Evolutionary conservation across 306 rosid species (phyloP).

Genomic region (Gastrolobium villosum): DNA sequence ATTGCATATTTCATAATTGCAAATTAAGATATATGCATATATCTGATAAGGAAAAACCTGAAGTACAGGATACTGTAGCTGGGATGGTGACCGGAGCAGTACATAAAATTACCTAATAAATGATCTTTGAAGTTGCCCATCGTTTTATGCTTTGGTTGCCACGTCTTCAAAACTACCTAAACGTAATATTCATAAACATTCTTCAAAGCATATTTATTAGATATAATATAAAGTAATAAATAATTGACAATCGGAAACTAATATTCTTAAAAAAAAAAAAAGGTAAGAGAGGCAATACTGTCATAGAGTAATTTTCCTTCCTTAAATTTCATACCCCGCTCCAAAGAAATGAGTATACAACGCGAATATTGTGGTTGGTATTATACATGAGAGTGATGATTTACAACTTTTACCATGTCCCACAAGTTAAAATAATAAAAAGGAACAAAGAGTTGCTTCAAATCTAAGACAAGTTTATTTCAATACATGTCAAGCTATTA

Average conservation of each 20-base stretch:
- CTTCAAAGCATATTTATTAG: too few species aligned
- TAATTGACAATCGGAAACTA: too few species aligned
- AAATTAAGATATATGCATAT: neutral
- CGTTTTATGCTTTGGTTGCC: neutral
- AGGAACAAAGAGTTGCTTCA: neutral
- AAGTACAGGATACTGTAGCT: too few species aligned
- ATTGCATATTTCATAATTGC: neutral
- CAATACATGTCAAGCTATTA: neutral
- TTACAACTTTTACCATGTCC: neutral
- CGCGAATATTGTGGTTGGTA: neutral
- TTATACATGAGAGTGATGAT: neutral
- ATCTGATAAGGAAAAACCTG: neutral
- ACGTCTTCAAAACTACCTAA: neutral
- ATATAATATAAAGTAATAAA: too few species aligned
- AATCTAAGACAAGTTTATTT: neutral
- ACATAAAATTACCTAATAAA: neutral
- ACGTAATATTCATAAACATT: too few species aligned
- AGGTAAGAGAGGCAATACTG: too few species aligned
- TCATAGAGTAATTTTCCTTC: neutral
- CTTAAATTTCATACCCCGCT: neutral
- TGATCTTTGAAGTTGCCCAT: neutral
- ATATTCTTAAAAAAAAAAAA: too few species aligned
- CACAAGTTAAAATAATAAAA: neutral
- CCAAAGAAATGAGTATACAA: neutral
- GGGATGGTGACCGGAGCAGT: neutral